Base-by-base conservation (phyloP, 352 stramenopile genomes). In the Phytophthora vignae region DNA sequence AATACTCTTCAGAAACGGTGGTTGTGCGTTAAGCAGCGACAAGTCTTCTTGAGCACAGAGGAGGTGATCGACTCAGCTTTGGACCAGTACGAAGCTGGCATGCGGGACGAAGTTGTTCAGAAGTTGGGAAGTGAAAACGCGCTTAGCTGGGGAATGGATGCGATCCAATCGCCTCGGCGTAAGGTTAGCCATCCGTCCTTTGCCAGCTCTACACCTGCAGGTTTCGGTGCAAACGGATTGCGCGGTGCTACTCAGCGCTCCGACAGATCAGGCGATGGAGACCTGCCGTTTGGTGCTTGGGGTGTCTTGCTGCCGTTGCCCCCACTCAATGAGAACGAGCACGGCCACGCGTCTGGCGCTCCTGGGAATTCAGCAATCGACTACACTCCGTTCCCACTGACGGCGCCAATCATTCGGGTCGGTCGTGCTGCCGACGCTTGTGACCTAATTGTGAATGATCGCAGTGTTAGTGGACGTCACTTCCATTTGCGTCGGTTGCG, bases 361-460 rank as follows among this genome's bases (percentile, higher is more conserved):
- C 17, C 63, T 11, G 73, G 56, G 8, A 57, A 69, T 29, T 66
- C 75, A 21, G 62, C 64, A 11, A 71, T 93, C 14, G 79, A 89
- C 64, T 82, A 81, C 38, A 73, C 67, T 0, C 85, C 88, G 19
- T 96, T 93, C 60, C 83, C 88, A 29, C 67, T 96, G 3, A 92
- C 84, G 3, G 81, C 85, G 4, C 78, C 87, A 5, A 85, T 97
- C 19, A 76, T 96, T 53, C 82, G 88, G 1, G 88, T 97, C 25
- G 90, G 90, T 11, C 86, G 90, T 7, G 87, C 88, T 14, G 85
- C 84, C 3, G 90, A 96, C 21, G 21, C 21, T 22, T 96, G 90
- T 54, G 90, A 97, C 72, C 84, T 97, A 21, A 89, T 97, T 59
- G 84, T 97, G 14, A 97, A 95, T 29, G 90, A 97, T 48, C 85